phyloP scores from a whole-genome alignment of 2,329 filamentous ascomycete species.

The Zasmidium angulare region DNA sequence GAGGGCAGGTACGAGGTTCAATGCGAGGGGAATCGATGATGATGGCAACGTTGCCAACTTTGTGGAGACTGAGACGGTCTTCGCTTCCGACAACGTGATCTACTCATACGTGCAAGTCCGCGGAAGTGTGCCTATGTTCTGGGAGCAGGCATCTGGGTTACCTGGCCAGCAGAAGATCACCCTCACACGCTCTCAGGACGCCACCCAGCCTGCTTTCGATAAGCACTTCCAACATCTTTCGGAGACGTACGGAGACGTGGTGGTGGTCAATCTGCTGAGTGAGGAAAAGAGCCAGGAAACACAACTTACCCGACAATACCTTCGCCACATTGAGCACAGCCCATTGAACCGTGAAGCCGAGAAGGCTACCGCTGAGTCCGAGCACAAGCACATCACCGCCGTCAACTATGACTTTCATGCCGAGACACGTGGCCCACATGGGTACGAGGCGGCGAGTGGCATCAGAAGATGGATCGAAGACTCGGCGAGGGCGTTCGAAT shows the following conservation, averaged over 20 bases:
- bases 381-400: conserved; percentile 72
- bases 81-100: conserved; percentile 74
- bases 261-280: conserved; percentile 92
- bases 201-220: conserved; percentile 90
- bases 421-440: conserved; percentile 80
- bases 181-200: conserved; percentile 82
- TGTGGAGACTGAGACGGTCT: conserved; percentile 94
- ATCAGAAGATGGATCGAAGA: conserved; percentile 76
- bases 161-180: conserved; percentile 94
- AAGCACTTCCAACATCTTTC: conserved; percentile 91
- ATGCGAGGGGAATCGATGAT: conserved; percentile 95
- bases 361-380: conserved; percentile 48
- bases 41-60: conserved; percentile 98
- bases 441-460: conserved; percentile 85
- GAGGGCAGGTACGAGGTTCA: conserved; percentile 91
- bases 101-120: conserved; percentile 94
- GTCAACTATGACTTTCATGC: conserved; percentile 97
- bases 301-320: conserved; percentile 78
- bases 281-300: conserved; percentile 82
- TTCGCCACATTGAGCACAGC: conserved; percentile 72
- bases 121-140: conserved; percentile 93
- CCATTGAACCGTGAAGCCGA: conserved; percentile 60
- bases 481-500: conserved; percentile 86
- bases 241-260: conserved; percentile 81
- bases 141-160: conserved; percentile 88